Conservation (phyloP, 164 flowering plant genomes). For the Stephania japonica region DNA sequence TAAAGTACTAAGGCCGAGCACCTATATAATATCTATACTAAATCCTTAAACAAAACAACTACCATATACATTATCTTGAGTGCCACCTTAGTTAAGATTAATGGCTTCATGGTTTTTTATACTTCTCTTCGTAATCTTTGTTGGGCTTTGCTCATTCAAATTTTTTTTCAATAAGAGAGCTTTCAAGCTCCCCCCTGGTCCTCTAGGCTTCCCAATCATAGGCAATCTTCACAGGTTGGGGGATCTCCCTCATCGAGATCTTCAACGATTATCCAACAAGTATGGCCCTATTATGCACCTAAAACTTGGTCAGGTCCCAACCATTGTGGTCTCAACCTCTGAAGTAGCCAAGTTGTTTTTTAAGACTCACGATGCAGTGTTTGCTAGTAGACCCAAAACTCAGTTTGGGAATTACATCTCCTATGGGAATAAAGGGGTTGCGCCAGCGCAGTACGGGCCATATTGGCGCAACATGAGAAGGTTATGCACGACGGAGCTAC, state of each 20-base stretch:
- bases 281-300: slow-evolving; percentile 19
- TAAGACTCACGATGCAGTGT: slow-evolving; percentile 6
- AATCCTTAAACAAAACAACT: too few relatives aligned
- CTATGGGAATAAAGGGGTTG: slow-evolving; percentile 16
- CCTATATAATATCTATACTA: too few relatives aligned
- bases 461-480: slow-evolving; percentile 27
- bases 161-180: not conserved
- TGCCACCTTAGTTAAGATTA: not conserved
- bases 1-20: too few relatives aligned
- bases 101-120: slow-evolving; percentile 4
- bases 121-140: slow-evolving; percentile 2
- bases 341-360: slow-evolving; percentile 6
- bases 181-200: slow-evolving; percentile 38
- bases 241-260: slow-evolving; percentile 24
- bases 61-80: too few relatives aligned
- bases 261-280: slow-evolving; percentile 12
- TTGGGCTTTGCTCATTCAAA: not conserved
- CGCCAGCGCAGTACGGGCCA: slow-evolving; percentile 13
- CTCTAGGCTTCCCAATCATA: slow-evolving; percentile 32
- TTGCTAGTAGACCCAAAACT: slow-evolving; percentile 9
- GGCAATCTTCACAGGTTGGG: slow-evolving; percentile 40
- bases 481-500: slow-evolving; percentile 22
- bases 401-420: slow-evolving; percentile 15
- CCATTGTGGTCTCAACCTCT: slow-evolving; percentile 10
- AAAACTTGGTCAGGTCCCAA: slow-evolving; percentile 6